These are phyloP conservation scores for Pseudopithomyces chartarum DNA, from an alignment of 2,329 filamentous ascomycete species.

Conservation along the genomic window DNA sequence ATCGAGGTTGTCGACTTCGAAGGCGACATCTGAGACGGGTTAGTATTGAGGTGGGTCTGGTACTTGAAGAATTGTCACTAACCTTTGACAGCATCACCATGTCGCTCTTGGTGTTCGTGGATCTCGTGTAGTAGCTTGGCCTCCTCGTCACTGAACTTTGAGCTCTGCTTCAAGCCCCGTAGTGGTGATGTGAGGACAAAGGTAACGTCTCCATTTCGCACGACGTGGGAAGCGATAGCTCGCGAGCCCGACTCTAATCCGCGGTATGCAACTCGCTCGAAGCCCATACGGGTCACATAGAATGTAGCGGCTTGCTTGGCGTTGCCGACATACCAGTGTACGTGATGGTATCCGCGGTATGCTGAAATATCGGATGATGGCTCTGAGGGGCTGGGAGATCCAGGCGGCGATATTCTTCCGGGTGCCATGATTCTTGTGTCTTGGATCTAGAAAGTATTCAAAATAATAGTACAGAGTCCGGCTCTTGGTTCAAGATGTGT, in stretches of 20 bases:
- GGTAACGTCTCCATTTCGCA: constrained; percentile 74
- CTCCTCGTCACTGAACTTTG: constrained; percentile 58
- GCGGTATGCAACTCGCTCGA: constrained; percentile 79
- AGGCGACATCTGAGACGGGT: constrained; percentile 71
- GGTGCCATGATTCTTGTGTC: constrained; percentile 32
- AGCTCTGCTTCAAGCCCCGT: constrained; percentile 52
- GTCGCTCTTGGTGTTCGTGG: constrained; percentile 79
- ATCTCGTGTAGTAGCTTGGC: constrained; percentile 72
- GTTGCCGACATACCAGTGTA: constrained; percentile 96
- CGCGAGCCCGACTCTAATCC: constrained; percentile 88
- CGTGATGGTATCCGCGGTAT: constrained; percentile 88
- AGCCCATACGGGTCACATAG: constrained; percentile 87
- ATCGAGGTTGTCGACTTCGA: constrained; percentile 88
- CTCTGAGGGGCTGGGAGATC: constrained; percentile 37
- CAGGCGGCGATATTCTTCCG: constrained; percentile 48
- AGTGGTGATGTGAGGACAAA: constrained; percentile 87
- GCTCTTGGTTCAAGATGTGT: background rate
- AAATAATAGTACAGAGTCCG: background rate
- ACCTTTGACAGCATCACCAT: constrained; percentile 87
- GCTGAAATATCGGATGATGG: constrained; percentile 43
- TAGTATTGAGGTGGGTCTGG: constrained; percentile 4
- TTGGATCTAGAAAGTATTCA: background rate
- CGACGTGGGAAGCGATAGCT: constrained; percentile 80
- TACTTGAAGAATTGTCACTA: background rate
- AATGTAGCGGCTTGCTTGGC: constrained; percentile 92